phyloP scores from a whole-genome alignment of 1,284 basidiomycete species.

The Vanrija sp. region DNA sequence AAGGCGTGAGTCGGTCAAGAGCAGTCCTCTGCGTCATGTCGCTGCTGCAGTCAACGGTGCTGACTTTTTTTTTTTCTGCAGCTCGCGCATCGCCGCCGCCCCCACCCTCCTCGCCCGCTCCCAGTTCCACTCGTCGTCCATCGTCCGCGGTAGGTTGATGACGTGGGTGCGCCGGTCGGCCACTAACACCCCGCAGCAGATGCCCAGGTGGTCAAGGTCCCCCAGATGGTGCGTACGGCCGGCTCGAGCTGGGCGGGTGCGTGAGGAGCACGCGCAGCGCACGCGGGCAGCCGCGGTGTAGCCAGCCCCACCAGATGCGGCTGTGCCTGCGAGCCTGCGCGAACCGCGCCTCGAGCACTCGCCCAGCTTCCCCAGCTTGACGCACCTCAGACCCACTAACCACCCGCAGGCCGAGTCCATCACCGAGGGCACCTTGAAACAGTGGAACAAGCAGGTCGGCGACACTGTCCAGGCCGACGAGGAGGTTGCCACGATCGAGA shows the following conservation, averaged over 20 bases:
- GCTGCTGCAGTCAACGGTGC: background rate
- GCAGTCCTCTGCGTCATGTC: no score
- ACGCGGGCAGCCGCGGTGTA: background rate
- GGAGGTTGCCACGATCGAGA: conserved; percentile 97
- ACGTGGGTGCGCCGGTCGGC: background rate
- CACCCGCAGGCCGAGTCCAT: conserved; percentile 78
- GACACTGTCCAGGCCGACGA: conserved; percentile 88
- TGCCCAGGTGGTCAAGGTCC: conserved; percentile 69
- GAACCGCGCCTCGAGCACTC: no score
- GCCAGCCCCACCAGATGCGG: no score
- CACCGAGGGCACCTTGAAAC: conserved; percentile 93
- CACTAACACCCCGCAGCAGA: conserved; percentile 45
- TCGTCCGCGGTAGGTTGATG: conserved; percentile 28
- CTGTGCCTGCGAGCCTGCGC: no score
- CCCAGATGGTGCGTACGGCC: conserved; percentile 65
- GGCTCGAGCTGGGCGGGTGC: no score
- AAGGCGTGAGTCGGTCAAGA: background rate
- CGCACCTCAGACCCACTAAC: background rate
- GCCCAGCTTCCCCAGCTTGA: no score
- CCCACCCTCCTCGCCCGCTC: conserved; percentile 12
- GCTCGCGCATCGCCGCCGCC: conserved; percentile 4
- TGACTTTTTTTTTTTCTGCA: background rate
- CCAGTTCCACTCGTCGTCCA: conserved; percentile 37
- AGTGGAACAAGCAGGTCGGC: conserved; percentile 91
- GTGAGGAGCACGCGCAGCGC: background rate